These are phyloP conservation scores for Annulohypoxylon moriforme DNA, from an alignment of 495 filamentous ascomycete genomes.

Conservation along the genomic window DNA sequence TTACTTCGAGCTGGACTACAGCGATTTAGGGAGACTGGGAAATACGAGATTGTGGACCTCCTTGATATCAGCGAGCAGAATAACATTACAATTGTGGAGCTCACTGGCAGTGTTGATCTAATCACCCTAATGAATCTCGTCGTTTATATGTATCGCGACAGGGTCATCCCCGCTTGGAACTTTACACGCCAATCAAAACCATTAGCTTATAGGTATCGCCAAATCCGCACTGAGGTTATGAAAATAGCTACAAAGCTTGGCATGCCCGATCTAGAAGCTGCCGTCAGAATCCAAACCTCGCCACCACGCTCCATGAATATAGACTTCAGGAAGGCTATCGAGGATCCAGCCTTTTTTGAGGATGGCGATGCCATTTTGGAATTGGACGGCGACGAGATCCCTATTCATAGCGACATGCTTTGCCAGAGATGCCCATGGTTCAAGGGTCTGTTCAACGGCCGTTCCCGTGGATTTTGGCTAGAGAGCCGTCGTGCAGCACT, in stretches of 20 bases:
- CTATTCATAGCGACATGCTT: conserved; percentile 79
- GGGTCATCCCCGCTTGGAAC: conserved; percentile 86
- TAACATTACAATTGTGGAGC: conserved; percentile 64
- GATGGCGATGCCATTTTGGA: conserved; percentile 81
- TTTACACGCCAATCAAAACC: conserved; percentile 69
- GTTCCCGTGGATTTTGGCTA: conserved; percentile 85
- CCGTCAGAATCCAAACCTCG: conserved; percentile 76
- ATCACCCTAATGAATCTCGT: conserved; percentile 80
- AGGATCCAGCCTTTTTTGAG: conserved; percentile 74
- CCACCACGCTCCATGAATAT: conserved; percentile 70
- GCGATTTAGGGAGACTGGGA: conserved; percentile 57
- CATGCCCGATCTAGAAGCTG: conserved; percentile 74
- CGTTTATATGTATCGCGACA: conserved; percentile 84
- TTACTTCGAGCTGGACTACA: conserved; percentile 72
- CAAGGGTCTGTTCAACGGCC: conserved; percentile 85
- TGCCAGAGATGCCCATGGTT: conserved; percentile 94
- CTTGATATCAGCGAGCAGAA: conserved; percentile 67
- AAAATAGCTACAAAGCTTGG: conserved; percentile 74
- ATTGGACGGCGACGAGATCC: conserved; percentile 72
- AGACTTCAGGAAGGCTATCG: conserved; percentile 75
- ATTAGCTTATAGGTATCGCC: conserved; percentile 75
- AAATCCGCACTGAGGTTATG: conserved; percentile 86
- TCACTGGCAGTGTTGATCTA: conserved; percentile 73
- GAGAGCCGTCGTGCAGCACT: conserved; percentile 67
- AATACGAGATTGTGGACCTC: conserved; percentile 60